These are phyloP conservation scores for Microcyclospora tardicrescens DNA, from an alignment of 2,329 filamentous ascomycete species.

Conservation along the genomic window DNA sequence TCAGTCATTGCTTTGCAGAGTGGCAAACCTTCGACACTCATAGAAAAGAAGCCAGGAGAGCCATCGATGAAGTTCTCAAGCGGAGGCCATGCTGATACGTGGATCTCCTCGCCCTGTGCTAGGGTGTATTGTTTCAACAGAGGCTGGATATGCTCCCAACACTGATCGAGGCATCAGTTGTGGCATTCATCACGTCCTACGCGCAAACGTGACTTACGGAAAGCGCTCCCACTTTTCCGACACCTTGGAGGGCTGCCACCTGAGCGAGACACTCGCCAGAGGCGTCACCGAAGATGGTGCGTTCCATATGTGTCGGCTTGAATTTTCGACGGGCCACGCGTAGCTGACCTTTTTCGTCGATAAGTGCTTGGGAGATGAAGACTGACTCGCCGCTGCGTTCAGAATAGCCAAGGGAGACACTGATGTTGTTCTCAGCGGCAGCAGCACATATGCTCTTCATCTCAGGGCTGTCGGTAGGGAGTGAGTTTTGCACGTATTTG, in stretches of 20 bases:
- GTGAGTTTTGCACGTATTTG: constrained; percentile 34
- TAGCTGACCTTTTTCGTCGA: constrained; percentile 22
- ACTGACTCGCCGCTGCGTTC: constrained; percentile 27
- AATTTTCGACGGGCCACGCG: constrained; percentile 28
- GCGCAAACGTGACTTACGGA: constrained; percentile 10
- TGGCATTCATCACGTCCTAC: too few relatives aligned
- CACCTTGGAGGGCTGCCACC: constrained; percentile 20
- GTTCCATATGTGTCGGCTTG: constrained; percentile 33
- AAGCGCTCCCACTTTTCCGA: constrained; percentile 24
- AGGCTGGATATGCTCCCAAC: constrained; percentile 32
- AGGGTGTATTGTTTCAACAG: constrained; percentile 31
- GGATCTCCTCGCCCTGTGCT: constrained; percentile 27
- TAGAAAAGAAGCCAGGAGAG: constrained; percentile 23
- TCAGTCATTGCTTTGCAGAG: too few relatives aligned
- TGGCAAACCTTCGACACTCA: constrained; percentile 28
- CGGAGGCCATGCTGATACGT: constrained; percentile 30
- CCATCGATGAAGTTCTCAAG: constrained; percentile 19
- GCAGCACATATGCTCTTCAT: constrained; percentile 30
- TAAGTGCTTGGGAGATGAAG: constrained; percentile 29
- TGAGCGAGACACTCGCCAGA: constrained; percentile 21
- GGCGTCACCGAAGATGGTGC: constrained; percentile 31
- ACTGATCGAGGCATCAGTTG: too few relatives aligned
- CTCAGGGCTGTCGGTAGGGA: constrained; percentile 28
- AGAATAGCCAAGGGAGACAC: constrained; percentile 28
- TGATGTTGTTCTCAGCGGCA: constrained; percentile 22